phyloP scores from a whole-genome alignment of 2,329 filamentous ascomycete genomes.

The Neonectria sp. region DNA sequence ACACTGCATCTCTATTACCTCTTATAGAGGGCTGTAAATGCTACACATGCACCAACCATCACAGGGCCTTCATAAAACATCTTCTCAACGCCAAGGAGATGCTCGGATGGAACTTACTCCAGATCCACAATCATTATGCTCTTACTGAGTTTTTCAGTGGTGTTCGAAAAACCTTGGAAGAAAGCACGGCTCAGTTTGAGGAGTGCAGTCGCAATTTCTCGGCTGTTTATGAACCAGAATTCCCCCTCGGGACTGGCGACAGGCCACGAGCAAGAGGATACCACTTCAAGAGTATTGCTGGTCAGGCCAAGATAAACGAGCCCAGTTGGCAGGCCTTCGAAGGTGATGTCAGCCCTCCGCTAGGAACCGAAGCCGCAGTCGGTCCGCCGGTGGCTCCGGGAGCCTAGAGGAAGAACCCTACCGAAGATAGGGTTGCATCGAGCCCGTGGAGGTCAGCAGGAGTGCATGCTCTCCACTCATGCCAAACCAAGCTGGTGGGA shows the following conservation, averaged over 20 bases:
- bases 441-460: slow-evolving; percentile 66
- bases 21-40: slow-evolving; percentile 78
- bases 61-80: slow-evolving; percentile 90
- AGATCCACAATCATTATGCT: slow-evolving; percentile 89
- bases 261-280: slow-evolving; percentile 88
- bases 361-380: slow-evolving; percentile 31
- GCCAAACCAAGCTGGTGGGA: slow-evolving; percentile 32
- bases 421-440: slow-evolving; percentile 62
- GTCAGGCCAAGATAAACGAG: slow-evolving; percentile 77
- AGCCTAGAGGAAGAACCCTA: slow-evolving; percentile 62
- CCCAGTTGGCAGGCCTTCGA: slow-evolving; percentile 74
- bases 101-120: slow-evolving; percentile 93
- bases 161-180: slow-evolving; percentile 75
- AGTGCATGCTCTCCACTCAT: slow-evolving; percentile 34
- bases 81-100: slow-evolving; percentile 93
- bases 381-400: slow-evolving; percentile 37
- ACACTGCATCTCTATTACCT: slow-evolving; percentile 75
- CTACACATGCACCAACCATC: slow-evolving; percentile 87
- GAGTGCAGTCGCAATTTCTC: slow-evolving; percentile 60
- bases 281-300: slow-evolving; percentile 80
- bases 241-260: slow-evolving; percentile 82
- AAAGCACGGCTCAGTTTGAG: slow-evolving; percentile 73
- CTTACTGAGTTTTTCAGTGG: slow-evolving; percentile 81
- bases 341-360: slow-evolving; percentile 33
- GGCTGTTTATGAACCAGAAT: slow-evolving; percentile 74